A percentile compares a stretch with the other conserved stretches of the same genome.
These are phyloP conservation scores for Alternaria longipes DNA, from an alignment of 2,329 filamentous ascomycete species.

Conservation along the genomic window DNA sequence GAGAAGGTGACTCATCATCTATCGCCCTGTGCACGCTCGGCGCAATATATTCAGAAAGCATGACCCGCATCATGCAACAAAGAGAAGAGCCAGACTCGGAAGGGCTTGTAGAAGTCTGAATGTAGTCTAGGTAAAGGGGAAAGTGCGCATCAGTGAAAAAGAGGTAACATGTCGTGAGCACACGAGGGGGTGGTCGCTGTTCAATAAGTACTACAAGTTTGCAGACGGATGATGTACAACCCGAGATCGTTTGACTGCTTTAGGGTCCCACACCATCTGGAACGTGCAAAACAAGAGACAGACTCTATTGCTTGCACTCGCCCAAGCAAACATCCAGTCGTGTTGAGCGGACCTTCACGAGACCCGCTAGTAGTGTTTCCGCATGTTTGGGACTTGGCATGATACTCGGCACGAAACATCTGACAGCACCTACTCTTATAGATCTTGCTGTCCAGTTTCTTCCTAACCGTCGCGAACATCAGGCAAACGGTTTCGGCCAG, in stretches of 20 bases:
- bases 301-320: background rate
- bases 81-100: background rate
- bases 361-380: slow-evolving; percentile 7
- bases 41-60: background rate
- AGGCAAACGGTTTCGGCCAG: slow-evolving; percentile 8
- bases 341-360: background rate
- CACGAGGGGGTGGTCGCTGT: background rate
- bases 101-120: background rate
- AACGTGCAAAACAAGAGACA: slow-evolving; percentile 8
- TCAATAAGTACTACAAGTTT: background rate
- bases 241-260: background rate
- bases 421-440: slow-evolving; percentile 1
- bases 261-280: background rate
- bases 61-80: background rate
- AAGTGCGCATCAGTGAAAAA: background rate
- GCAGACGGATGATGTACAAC: background rate
- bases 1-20: background rate
- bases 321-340: slow-evolving; percentile 1
- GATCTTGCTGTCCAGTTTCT: background rate
- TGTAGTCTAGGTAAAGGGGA: background rate
- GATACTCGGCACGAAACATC: slow-evolving; percentile 21
- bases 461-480: slow-evolving; percentile 5
- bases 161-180: background rate
- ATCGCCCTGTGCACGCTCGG: background rate
- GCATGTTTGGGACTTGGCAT: slow-evolving; percentile 22